phyloP scores from a whole-genome alignment of 768 basidiomycete species.

The Pleurotus salmoneostramineus region DNA sequence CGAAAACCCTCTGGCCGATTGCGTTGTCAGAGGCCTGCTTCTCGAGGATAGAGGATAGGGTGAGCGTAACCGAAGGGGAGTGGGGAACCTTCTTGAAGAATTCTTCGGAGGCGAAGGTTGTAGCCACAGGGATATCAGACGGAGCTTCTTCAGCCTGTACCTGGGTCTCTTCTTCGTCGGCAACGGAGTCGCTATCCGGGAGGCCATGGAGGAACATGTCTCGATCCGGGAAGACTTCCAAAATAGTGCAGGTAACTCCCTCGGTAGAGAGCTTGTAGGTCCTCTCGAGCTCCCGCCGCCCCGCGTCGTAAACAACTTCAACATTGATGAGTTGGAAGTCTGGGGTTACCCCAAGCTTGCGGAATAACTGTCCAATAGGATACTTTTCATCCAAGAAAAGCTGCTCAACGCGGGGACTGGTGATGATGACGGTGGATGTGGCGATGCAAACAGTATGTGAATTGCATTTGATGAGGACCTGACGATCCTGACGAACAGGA shows the following conservation, averaged over 20 bases:
- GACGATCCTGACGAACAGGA: constrained; percentile 60
- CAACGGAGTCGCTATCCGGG: not conserved
- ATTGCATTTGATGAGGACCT: constrained; percentile 59
- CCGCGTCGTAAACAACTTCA: constrained; percentile 27
- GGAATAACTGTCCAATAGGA: constrained; percentile 66
- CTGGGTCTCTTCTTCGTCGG: not conserved
- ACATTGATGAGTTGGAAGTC: constrained; percentile 57
- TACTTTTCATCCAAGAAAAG: constrained; percentile 65
- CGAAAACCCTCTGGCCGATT: constrained; percentile 7
- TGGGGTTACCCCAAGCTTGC: constrained; percentile 46
- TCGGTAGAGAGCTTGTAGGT: constrained; percentile 55
- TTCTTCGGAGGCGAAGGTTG: not conserved
- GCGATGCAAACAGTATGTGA: constrained; percentile 55
- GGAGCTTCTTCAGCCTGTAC: not conserved
- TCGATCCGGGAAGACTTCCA: constrained; percentile 64
- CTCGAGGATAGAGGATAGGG: constrained; percentile 8
- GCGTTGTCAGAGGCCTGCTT: constrained; percentile 10
- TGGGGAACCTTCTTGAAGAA: constrained; percentile 1
- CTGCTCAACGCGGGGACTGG: constrained; percentile 49
- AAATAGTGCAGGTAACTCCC: constrained; percentile 60
- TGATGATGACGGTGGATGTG: constrained; percentile 61
- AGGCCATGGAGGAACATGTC: constrained; percentile 48
- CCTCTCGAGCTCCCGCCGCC: constrained; percentile 37
- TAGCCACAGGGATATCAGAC: not conserved
- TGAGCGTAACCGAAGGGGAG: not conserved